Evolutionary conservation across 2,329 filamentous ascomycete species (phyloP).

Genomic region (Hymenoscyphus scutula): DNA sequence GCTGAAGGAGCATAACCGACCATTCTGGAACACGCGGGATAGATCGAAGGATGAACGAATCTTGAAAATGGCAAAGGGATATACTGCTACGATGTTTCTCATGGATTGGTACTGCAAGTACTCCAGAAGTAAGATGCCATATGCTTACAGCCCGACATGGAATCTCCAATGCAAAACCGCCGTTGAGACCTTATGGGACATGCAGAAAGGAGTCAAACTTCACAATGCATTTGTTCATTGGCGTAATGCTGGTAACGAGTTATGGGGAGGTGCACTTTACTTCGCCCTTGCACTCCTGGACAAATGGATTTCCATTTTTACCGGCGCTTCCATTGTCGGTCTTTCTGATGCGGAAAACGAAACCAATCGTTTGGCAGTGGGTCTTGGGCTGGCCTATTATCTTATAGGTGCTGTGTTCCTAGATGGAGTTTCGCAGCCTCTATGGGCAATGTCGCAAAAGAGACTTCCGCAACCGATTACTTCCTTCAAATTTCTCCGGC

Average conservation of each 20-base stretch:
- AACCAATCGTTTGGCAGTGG: slow-evolving; percentile 38
- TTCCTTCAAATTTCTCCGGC: slow-evolving; percentile 38
- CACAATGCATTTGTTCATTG: slow-evolving; percentile 57
- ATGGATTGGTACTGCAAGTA: slow-evolving; percentile 41
- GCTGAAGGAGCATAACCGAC: slow-evolving; percentile 36
- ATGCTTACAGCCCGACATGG: slow-evolving; percentile 48
- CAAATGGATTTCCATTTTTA: slow-evolving; percentile 51
- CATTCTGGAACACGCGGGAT: slow-evolving; percentile 40
- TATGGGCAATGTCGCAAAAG: slow-evolving; percentile 41
- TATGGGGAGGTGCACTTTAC: slow-evolving; percentile 44
- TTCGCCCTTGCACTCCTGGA: slow-evolving; percentile 55
- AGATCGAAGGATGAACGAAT: slow-evolving; percentile 46
- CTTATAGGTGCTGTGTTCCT: slow-evolving; percentile 56
- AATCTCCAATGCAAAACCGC: slow-evolving; percentile 55
- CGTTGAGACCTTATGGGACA: slow-evolving; percentile 49
- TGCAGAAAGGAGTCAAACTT: slow-evolving; percentile 52
- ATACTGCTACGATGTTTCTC: slow-evolving; percentile 38
- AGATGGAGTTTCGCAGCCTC: slow-evolving; percentile 46
- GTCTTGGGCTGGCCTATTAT: slow-evolving; percentile 57
- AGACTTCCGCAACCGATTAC: slow-evolving; percentile 45
- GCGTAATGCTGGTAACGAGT: slow-evolving; percentile 53
- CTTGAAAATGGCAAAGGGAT: slow-evolving; percentile 49
- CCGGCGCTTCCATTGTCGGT: slow-evolving; percentile 43
- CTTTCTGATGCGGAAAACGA: slow-evolving; percentile 31
- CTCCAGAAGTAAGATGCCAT: slow-evolving; percentile 38